Conservation (phyloP, 202 grass and related monocot species). For the Carex arenaria region DNA sequence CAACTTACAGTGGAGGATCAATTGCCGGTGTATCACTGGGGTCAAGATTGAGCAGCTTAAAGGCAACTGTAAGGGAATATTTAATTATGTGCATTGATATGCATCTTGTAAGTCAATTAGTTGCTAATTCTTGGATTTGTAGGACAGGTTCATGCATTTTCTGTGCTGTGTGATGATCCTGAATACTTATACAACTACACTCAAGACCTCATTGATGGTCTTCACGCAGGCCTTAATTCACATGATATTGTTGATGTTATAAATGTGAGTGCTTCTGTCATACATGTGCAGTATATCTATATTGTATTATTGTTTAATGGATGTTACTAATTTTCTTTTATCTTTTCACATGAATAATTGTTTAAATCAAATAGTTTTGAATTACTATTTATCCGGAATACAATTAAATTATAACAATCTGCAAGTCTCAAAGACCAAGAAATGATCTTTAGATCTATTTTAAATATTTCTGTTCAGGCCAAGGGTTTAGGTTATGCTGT, state of each 20-base stretch:
- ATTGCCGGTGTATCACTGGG: conserved; percentile 90
- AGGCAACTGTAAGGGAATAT: conserved; percentile 61
- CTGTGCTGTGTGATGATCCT: conserved; percentile 92
- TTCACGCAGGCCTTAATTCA: conserved; percentile 64
- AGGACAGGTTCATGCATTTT: conserved; percentile 83
- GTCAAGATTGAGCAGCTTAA: conserved; percentile 81
- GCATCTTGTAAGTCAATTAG: conserved; percentile 29
- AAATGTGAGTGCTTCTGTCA: conserved; percentile 45
- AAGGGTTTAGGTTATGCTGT: conserved; percentile 97
- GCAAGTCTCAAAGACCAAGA: not conserved
- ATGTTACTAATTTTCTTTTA: not conserved
- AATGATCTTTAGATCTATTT: not conserved
- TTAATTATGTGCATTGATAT: not conserved
- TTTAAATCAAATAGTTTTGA: not conserved
- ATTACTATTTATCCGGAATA: not conserved
- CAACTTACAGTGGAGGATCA: conserved; percentile 76
- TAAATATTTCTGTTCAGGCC: conserved; percentile 46
- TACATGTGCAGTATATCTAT: not conserved
- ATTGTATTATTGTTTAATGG: not conserved
- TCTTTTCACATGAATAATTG: not conserved
- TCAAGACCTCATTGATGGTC: conserved; percentile 92
- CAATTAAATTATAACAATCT: not conserved
- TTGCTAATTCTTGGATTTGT: conserved; percentile 26
- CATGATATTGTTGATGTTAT: conserved; percentile 77
- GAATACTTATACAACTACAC: conserved; percentile 73